Evolutionary conservation across 176 grass and related monocot genomes (phyloP), one percentile per base, ranked within the genome.

Genomic region (Panicum miliaceum): DNA sequence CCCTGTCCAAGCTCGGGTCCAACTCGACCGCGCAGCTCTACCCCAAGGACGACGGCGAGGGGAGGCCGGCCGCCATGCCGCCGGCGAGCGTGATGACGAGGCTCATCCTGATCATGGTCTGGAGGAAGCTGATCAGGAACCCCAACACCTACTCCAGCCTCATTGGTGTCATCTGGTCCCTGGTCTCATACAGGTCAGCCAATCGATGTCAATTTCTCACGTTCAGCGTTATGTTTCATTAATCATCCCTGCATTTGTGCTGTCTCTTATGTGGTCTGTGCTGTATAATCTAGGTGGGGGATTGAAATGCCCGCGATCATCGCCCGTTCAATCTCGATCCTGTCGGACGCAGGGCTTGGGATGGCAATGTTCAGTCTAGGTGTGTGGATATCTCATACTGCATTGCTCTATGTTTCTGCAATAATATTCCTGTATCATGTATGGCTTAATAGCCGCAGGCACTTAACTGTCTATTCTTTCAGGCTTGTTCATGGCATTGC

Each of bases 321-420:
- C 1, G 92, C 95, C 1, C 84, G 71, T 0, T 97, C 95, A 0
- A 97, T 97, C 60, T 84, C 95, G 22, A 91, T 97, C 69, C 86
- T 97, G 15, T 97, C 95, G 0, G 90, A 97, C 61, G 95, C 95
- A 15, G 95, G 95, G 25, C 95, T 97, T 37, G 95, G 95, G 23
- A 97, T 97, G 95, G 95, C 95, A 12, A 97, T 97, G 95, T 97
- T 97, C 86, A 97, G 95, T 77, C 88, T 97, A 41, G 95, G 95
- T 97, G 35, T 74, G 62, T 42, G 6, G 11, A 40, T 68, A 16
- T 50, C 52, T 8, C 2, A 42, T 63, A 9, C 8, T 35, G 4
- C 10, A 72, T 72, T 71, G 26, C 45, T 54, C 2, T 4, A 14
- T 74, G 48, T 18, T 45, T 81, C 0, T 4, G 32, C 1, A 13